Evolutionary conservation across 805 yeast species (phyloP).

Genomic region (Lachancea waltii): DNA sequence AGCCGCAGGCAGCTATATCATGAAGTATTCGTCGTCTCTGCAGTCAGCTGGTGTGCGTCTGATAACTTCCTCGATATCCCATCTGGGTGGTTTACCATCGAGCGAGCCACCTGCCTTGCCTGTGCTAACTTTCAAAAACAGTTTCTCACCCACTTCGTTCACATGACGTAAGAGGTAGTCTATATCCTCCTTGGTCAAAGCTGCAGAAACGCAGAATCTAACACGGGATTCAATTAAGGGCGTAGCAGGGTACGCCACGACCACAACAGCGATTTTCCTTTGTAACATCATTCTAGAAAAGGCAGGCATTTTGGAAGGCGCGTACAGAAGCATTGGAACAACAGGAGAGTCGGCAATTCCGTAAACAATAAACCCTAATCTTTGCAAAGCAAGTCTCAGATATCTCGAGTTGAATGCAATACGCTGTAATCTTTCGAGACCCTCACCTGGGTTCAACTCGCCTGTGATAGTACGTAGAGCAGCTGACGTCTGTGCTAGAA

Average conservation of each 20-base stretch:
- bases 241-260: constrained; percentile 97
- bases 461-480: constrained; percentile 77
- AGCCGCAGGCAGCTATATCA: constrained; percentile 11
- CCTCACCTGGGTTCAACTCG: constrained; percentile 85
- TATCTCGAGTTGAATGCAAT: constrained; percentile 95
- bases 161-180: constrained; percentile 69
- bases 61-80: constrained; percentile 73
- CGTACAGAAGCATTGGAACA: constrained; percentile 76
- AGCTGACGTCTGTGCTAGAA: constrained; percentile 77
- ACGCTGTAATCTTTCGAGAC: constrained; percentile 81
- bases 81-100: constrained; percentile 65
- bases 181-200: constrained; percentile 89
- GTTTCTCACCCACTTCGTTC: constrained; percentile 69
- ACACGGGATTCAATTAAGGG: constrained; percentile 85
- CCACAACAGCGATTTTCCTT: constrained; percentile 84
- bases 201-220: constrained; percentile 85
- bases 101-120: constrained; percentile 61
- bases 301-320: constrained; percentile 93
- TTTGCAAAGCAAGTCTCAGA: constrained; percentile 80
- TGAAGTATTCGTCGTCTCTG: constrained; percentile 35
- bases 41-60: constrained; percentile 65
- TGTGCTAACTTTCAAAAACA: constrained; percentile 69
- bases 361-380: constrained; percentile 87
- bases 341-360: constrained; percentile 98
- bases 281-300: constrained; percentile 75